A percentile compares a stretch with the other conserved stretches of the same genome.
Evolutionary conservation across 164 flowering plant genomes (phyloP).

Genomic region (Paratinospora sagittata): DNA sequence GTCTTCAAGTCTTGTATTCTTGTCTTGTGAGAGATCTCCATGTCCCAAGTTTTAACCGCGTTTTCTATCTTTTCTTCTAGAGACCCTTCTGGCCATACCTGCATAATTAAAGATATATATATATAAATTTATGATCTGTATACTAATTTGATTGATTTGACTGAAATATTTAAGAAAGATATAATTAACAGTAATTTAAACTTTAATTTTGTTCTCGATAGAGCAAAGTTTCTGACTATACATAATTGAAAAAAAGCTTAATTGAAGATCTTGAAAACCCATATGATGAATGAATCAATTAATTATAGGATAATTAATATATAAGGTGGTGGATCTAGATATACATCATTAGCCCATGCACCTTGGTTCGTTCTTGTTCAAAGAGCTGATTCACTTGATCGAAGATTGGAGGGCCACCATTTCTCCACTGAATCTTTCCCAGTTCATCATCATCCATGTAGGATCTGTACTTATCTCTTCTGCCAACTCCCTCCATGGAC

Average conservation of each 20-base stretch:
- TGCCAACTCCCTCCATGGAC: conserved; percentile 1
- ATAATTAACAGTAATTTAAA: too few relatives aligned
- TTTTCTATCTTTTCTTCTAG: conserved; percentile 78
- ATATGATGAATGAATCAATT: too few relatives aligned
- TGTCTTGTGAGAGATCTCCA: conserved; percentile 87
- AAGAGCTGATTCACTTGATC: conserved; percentile 62
- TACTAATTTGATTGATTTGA: too few relatives aligned
- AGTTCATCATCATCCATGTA: conserved; percentile 31
- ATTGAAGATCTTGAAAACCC: too few relatives aligned
- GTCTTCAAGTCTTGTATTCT: conserved; percentile 63
- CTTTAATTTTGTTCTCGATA: too few relatives aligned
- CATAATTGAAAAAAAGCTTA: too few relatives aligned
- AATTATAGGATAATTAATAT: too few relatives aligned
- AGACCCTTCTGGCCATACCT: conserved; percentile 49
- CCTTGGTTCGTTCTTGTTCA: conserved; percentile 72
- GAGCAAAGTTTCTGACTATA: too few relatives aligned
- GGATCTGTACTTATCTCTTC: conserved; percentile 48
- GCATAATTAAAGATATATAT: background rate
- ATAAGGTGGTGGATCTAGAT: too few relatives aligned
- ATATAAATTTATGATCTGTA: too few relatives aligned
- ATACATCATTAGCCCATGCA: too few relatives aligned
- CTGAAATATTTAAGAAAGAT: too few relatives aligned
- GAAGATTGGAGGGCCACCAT: conserved; percentile 65
- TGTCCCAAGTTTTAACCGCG: conserved; percentile 88
- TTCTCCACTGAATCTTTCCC: conserved; percentile 59